phyloP scores from a whole-genome alignment of 2,329 filamentous ascomycete genomes.

The Gliomastix tumulicola region DNA sequence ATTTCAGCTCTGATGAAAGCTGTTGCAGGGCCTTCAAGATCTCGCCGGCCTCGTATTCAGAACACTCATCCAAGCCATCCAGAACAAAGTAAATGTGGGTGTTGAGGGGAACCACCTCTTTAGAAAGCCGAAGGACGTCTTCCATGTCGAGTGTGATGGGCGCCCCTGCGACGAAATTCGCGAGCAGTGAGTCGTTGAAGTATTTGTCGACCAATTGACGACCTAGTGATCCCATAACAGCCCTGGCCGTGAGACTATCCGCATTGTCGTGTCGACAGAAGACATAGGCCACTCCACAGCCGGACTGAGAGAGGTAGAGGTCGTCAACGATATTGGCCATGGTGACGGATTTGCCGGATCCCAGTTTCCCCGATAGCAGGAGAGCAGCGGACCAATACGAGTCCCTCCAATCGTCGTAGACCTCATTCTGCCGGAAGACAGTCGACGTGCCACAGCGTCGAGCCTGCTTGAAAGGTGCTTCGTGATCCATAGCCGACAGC shows the following conservation, averaged over 20 bases:
- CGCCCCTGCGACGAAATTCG: background rate
- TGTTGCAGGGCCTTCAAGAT: background rate
- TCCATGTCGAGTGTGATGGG: background rate
- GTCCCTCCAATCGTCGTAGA: background rate
- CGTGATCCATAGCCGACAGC: background rate
- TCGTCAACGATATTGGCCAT: conserved; percentile 31
- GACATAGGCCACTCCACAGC: conserved; percentile 14
- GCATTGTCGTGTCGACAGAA: conserved; percentile 18
- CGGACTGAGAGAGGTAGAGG: conserved; percentile 11
- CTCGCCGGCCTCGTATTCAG: background rate
- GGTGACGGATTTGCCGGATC: conserved; percentile 32
- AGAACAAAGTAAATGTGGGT: background rate
- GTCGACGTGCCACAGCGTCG: background rate
- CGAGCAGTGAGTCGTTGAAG: background rate
- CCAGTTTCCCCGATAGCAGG: conserved; percentile 26
- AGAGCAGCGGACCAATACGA: conserved; percentile 11
- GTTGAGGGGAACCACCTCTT: background rate
- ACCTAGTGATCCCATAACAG: conserved; percentile 18
- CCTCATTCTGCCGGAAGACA: background rate
- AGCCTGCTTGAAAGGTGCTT: background rate
- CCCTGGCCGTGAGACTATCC: conserved; percentile 15
- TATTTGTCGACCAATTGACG: conserved; percentile 21
- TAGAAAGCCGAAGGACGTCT: background rate
- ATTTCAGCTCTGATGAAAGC: background rate
- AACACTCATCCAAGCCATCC: conserved; percentile 1